Conservation (phyloP, 2,329 filamentous ascomycete genomes). For the Fusarium sp. region DNA sequence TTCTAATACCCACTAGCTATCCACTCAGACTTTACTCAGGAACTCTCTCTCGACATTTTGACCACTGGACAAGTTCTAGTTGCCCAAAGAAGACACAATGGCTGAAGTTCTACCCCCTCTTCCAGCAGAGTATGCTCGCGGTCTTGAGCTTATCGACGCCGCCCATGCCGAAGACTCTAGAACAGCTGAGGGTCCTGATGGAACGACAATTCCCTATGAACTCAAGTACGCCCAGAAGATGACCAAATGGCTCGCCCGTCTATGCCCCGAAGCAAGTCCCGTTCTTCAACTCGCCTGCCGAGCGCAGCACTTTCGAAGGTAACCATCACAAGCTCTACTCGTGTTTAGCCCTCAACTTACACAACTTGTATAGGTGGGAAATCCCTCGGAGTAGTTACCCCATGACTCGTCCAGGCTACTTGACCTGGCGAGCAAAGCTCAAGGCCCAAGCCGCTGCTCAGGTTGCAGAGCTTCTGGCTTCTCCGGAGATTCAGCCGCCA, state of each 20-base stretch:
- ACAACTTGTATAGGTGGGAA: constrained; percentile 70
- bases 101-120: constrained; percentile 47
- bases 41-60: background rate
- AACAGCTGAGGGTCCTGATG: constrained; percentile 54
- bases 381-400: constrained; percentile 79
- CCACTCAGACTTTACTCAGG: background rate
- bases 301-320: constrained; percentile 84
- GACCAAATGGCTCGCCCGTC: constrained; percentile 75
- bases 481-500: constrained; percentile 50
- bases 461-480: constrained; percentile 65
- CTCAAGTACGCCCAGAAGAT: constrained; percentile 85
- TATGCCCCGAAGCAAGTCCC: constrained; percentile 71
- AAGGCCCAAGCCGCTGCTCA: constrained; percentile 71
- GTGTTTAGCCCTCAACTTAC: background rate
- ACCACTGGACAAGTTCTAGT: background rate
- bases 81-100: constrained; percentile 19
- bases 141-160: constrained; percentile 76
- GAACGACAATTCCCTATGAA: constrained; percentile 73
- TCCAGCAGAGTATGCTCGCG: constrained; percentile 58
- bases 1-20: background rate
- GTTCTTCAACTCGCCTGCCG: constrained; percentile 79
- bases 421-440: constrained; percentile 80
- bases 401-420: constrained; percentile 79
- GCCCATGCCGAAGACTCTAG: constrained; percentile 60
- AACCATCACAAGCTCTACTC: background rate